Percentiles rank a stretch among this genome's conserved stretches.
phyloP scores from a whole-genome alignment of 192 early-diverging fungal genomes.

The Funneliformis mosseae region DNA sequence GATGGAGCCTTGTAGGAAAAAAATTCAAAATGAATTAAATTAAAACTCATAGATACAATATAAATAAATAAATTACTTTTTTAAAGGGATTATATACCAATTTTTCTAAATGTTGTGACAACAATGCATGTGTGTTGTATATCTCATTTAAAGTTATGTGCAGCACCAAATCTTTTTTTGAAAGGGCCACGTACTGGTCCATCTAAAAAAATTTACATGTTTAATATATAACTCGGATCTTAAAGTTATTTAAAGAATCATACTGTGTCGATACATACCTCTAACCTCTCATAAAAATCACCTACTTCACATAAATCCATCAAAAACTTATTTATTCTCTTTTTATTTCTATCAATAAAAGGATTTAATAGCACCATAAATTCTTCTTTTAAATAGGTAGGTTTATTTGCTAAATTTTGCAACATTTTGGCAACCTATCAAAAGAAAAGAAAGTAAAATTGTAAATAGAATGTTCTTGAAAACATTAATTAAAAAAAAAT shows the following conservation, averaged over 20 bases:
- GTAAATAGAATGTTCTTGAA: background rate
- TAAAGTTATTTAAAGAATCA: background rate
- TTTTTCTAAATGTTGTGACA: constrained; percentile 79
- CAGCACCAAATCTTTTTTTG: constrained; percentile 87
- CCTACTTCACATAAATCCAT: constrained; percentile 91
- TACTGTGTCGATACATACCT: constrained; percentile 42
- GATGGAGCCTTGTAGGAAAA: constrained; percentile 53
- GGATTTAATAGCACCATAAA: constrained; percentile 90
- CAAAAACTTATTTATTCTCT: constrained; percentile 84
- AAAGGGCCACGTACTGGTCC: constrained; percentile 97
- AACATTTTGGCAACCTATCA: constrained; percentile 85
- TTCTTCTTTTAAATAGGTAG: constrained; percentile 85
- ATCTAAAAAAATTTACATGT: constrained; percentile 50
- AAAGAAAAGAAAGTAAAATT: constrained; percentile 12
- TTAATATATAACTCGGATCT: background rate
- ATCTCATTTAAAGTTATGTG: constrained; percentile 95
- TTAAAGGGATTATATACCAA: constrained; percentile 41
- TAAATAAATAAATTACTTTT: background rate
- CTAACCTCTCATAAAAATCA: constrained; percentile 94
- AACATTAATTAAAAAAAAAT: too few relatives aligned
- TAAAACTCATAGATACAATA: background rate
- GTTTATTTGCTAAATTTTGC: constrained; percentile 95
- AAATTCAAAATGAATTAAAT: background rate
- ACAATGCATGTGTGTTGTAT: constrained; percentile 85
- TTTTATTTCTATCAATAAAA: constrained; percentile 88